Base-by-base conservation (phyloP, 805 yeast genomes). In the Dipodascus geniculatus region DNA sequence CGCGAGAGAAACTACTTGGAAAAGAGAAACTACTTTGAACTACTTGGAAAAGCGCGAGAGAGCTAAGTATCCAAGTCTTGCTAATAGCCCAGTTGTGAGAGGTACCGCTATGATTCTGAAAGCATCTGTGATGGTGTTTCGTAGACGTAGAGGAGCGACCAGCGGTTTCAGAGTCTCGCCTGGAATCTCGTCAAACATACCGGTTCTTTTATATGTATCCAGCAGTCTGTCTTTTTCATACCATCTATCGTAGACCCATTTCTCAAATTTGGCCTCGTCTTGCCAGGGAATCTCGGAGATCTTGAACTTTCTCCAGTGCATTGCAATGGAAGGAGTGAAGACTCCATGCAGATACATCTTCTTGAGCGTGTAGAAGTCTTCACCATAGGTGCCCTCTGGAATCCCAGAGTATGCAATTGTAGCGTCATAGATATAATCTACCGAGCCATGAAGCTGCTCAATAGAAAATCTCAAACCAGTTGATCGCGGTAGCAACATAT, bases 381-480 rank as follows among this genome's bases (percentile, higher is more conserved):
- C 96, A 1, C 96, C 96, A 63, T 76, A 84, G 56, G 81, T 82
- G 35, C 63, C 69, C n/a, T 61, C 63, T 14, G 69, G 68, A 2
- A 87, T 80, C 11, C 89, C 96, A 3, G 83, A 74, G 67, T 89
- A 93, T 0, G 83, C 96, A 47, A 87, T 75, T 0, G 99, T 87
- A 35, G 87, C 68, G 68, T 93, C 97, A 63, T 88, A 87, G 0
- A 93, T 76, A 71, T 67, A 68, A 50, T 66, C 67, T n/a, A 69
- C 59, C 3, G 63, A 24, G 4, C 42, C 56, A 28, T 58, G 54
- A 56, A 91, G 74, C 54, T 78, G 75, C 51, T 76, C 71, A 55
- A 90, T 73, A 6, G 83, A 74, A 55, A 80, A 78, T 61, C 85
- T 80, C 24, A 93, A 71, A 0, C 99, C 99, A 33, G 91, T 80